Conservation (phyloP, 2,329 filamentous ascomycete genomes). For the Aureobasidium sp. region DNA sequence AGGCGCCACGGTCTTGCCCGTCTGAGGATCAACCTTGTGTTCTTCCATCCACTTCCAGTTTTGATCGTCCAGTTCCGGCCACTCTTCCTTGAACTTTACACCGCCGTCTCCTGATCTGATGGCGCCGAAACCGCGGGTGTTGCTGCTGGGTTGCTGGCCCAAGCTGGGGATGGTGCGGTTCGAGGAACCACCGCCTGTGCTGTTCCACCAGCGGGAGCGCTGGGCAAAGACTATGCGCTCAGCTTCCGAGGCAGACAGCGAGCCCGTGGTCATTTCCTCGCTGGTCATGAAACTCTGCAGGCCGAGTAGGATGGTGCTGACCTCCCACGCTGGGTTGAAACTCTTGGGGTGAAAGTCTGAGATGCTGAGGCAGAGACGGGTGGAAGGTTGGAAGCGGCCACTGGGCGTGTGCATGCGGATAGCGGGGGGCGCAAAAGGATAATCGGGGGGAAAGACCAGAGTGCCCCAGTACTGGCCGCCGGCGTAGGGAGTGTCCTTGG, state of each 20-base stretch:
- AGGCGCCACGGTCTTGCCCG: constrained; percentile 43
- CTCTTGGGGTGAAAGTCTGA: constrained; percentile 96
- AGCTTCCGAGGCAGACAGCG: constrained; percentile 63
- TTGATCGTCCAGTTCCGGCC: constrained; percentile 79
- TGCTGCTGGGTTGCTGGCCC: constrained; percentile 32
- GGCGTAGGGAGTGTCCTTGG: constrained; percentile 87
- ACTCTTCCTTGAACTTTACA: constrained; percentile 79
- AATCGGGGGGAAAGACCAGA: constrained; percentile 88
- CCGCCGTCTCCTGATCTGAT: constrained; percentile 89
- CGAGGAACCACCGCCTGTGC: constrained; percentile 75
- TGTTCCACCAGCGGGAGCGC: constrained; percentile 91
- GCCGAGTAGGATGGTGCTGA: constrained; percentile 90
- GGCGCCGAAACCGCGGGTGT: constrained; percentile 59
- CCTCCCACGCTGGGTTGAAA: constrained; percentile 98
- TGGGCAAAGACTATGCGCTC: constrained; percentile 72
- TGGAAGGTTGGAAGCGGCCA: constrained; percentile 88
- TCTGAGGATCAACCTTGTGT: constrained; percentile 66
- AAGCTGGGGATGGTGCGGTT: constrained; percentile 40
- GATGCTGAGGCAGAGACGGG: constrained; percentile 87
- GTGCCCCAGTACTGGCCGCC: constrained; percentile 98
- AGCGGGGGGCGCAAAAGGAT: constrained; percentile 91
- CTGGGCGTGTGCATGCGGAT: constrained; percentile 99
- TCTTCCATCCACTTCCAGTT: constrained; percentile 90
- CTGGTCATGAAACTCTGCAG: constrained; percentile 96
- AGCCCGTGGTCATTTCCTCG: constrained; percentile 97